Evolutionary conservation across 495 filamentous ascomycete species (phyloP).

Genomic region (Podospora conica): DNA sequence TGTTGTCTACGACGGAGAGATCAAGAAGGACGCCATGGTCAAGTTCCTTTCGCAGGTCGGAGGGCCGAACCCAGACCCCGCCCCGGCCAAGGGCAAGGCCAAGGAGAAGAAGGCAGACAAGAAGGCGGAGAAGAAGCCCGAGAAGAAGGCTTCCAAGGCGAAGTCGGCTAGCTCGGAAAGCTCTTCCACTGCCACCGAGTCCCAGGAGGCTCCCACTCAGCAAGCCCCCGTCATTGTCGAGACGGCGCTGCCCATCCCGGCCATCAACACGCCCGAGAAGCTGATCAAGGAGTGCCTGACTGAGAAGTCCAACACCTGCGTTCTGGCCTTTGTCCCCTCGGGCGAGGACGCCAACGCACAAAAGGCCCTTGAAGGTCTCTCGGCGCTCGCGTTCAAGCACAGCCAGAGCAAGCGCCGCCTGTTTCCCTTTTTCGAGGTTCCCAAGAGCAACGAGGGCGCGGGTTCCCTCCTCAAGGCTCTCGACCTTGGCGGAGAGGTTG

Average conservation of each 20-base stretch:
- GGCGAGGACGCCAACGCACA: conserved; percentile 46
- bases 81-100: conserved; percentile 47
- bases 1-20: conserved; percentile 72
- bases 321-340: conserved; percentile 70
- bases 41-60: conserved; percentile 77
- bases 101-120: conserved; percentile 44
- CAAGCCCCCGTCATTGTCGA: conserved; percentile 42
- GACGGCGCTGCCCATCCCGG: conserved; percentile 49
- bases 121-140: conserved; percentile 35
- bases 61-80: conserved; percentile 62
- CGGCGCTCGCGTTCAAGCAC: conserved; percentile 71
- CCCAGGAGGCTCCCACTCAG: conserved; percentile 33
- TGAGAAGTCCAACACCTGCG: conserved; percentile 72
- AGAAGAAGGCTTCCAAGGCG: conserved; percentile 31
- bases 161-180: conserved; percentile 16
- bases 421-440: conserved; percentile 77
- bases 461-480: conserved; percentile 54
- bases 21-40: conserved; percentile 78
- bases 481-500: conserved; percentile 49
- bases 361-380: conserved; percentile 58
- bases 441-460: conserved; percentile 54
- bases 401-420: conserved; percentile 55
- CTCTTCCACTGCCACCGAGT: conserved; percentile 29
- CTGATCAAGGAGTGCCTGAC: conserved; percentile 67
- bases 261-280: conserved; percentile 43